phyloP scores from a whole-genome alignment of 2,329 filamentous ascomycete species.

The Shiraia bambusicola region DNA sequence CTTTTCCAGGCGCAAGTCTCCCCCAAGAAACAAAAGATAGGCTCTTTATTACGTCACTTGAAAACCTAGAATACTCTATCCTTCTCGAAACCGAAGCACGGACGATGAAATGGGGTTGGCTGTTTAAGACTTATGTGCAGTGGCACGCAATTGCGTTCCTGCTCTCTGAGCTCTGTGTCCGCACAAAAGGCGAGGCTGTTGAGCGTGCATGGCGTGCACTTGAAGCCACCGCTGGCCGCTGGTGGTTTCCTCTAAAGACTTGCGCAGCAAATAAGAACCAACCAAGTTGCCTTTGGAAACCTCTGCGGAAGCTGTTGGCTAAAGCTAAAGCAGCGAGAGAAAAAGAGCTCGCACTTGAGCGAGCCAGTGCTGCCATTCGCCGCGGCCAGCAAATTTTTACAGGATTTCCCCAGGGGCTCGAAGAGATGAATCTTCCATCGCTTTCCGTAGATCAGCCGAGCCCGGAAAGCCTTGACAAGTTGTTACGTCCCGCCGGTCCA shows the following conservation, averaged over 20 bases:
- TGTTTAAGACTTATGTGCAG: slow-evolving; percentile 65
- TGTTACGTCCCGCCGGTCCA: slow-evolving; percentile 31
- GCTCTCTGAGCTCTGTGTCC: slow-evolving; percentile 60
- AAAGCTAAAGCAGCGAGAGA: slow-evolving; percentile 58
- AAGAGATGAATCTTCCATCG: slow-evolving; percentile 10
- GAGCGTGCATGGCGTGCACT: slow-evolving; percentile 63
- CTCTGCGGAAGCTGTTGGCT: slow-evolving; percentile 61
- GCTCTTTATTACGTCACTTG: slow-evolving; percentile 70
- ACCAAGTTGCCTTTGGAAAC: slow-evolving; percentile 63
- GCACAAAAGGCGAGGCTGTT: slow-evolving; percentile 58
- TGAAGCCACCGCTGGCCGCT: slow-evolving; percentile 48
- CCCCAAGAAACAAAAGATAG: slow-evolving; percentile 66
- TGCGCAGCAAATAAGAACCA: slow-evolving; percentile 28
- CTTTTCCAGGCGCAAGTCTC: slow-evolving; percentile 49
- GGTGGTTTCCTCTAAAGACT: slow-evolving; percentile 43
- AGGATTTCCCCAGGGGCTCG: slow-evolving; percentile 12
- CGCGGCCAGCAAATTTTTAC: slow-evolving; percentile 19
- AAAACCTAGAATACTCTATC: slow-evolving; percentile 71
- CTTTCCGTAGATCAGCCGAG: slow-evolving; percentile 22
- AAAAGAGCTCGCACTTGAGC: slow-evolving; percentile 50
- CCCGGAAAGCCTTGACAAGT: slow-evolving; percentile 27
- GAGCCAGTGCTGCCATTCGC: slow-evolving; percentile 30
- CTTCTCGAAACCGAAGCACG: slow-evolving; percentile 64
- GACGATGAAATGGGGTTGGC: slow-evolving; percentile 65
- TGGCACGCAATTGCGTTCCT: slow-evolving; percentile 66